Evolutionary conservation across 169 alveolate species (phyloP).

Genomic region (Cryptosporidium muris): DNA sequence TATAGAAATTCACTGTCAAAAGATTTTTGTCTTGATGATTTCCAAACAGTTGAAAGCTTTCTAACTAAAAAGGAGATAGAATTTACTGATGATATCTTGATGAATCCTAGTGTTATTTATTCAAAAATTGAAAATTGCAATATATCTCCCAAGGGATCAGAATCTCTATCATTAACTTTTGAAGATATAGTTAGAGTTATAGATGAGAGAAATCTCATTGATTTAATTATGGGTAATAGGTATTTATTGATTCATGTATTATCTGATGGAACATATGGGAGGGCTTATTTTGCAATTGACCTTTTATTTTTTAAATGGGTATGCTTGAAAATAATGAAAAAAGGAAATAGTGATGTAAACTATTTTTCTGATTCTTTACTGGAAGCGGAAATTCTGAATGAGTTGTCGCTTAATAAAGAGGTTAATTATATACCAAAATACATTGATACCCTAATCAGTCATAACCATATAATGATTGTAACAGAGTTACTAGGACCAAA

Average conservation of each 20-base stretch:
- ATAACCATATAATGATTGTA: conserved; percentile 1
- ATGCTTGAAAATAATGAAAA: conserved; percentile 25
- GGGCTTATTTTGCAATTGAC: conserved; percentile 16
- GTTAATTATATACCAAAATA: conserved; percentile 20
- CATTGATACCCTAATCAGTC: conserved; percentile 1
- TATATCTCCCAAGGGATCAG: too few relatives aligned
- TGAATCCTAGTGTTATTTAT: too few relatives aligned
- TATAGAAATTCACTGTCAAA: too few relatives aligned
- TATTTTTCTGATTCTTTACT: conserved; percentile 13
- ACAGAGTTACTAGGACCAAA: conserved; percentile 34
- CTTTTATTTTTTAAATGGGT: conserved; percentile 5
- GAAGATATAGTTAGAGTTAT: neutral
- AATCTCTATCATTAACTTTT: neutral
- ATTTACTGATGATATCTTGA: too few relatives aligned
- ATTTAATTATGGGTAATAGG: conserved; percentile 4
- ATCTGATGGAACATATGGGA: conserved; percentile 14
- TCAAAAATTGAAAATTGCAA: too few relatives aligned
- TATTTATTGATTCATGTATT: conserved; percentile 13
- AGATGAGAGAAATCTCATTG: neutral
- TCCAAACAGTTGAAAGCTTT: too few relatives aligned
- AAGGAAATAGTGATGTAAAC: neutral
- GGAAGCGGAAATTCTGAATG: conserved; percentile 25
- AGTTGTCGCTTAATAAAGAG: neutral
- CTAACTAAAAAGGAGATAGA: too few relatives aligned
- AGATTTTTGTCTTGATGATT: too few relatives aligned